phyloP scores from a whole-genome alignment of 1,139 yeast genomes.

The Groenewaldozyma auringiensis region DNA sequence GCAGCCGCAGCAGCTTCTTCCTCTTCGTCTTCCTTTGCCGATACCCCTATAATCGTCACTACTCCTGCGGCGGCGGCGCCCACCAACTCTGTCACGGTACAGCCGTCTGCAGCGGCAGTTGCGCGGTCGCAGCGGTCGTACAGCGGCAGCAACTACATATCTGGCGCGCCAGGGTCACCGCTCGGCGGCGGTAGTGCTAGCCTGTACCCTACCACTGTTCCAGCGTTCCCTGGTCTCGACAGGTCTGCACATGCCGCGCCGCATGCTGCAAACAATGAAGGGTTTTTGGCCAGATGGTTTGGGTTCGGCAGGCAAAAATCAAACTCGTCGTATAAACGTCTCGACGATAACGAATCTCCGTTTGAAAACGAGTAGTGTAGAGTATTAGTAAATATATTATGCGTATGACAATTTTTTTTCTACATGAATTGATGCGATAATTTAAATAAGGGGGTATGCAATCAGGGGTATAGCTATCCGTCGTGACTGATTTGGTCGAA shows the following conservation, averaged over 20 bases:
- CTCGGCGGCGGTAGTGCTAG: neutral
- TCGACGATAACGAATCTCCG: constrained; percentile 1
- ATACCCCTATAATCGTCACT: neutral
- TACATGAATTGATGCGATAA: too few relatives aligned
- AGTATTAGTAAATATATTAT: neutral
- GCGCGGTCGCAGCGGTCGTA: constrained; percentile 19
- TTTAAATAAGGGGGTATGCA: too few relatives aligned
- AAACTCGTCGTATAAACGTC: neutral
- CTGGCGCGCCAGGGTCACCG: constrained; percentile 1
- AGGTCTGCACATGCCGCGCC: constrained; percentile 2
- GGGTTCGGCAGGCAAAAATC: neutral
- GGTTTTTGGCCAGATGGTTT: neutral
- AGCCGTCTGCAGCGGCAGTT: constrained; percentile 26
- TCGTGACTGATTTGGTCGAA: constrained; percentile 14
- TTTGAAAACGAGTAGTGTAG: neutral
- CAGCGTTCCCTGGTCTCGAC: constrained; percentile 5
- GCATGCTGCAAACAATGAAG: neutral
- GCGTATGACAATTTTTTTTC: too few relatives aligned
- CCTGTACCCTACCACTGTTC: constrained; percentile 10
- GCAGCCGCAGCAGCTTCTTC: constrained; percentile 17
- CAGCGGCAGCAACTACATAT: constrained; percentile 9
- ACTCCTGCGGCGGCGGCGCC: neutral
- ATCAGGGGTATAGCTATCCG: neutral
- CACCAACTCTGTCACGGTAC: constrained; percentile 9
- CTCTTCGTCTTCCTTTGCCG: neutral